Base-by-base conservation (phyloP, 768 basidiomycete genomes). In the Collybia sp. region DNA sequence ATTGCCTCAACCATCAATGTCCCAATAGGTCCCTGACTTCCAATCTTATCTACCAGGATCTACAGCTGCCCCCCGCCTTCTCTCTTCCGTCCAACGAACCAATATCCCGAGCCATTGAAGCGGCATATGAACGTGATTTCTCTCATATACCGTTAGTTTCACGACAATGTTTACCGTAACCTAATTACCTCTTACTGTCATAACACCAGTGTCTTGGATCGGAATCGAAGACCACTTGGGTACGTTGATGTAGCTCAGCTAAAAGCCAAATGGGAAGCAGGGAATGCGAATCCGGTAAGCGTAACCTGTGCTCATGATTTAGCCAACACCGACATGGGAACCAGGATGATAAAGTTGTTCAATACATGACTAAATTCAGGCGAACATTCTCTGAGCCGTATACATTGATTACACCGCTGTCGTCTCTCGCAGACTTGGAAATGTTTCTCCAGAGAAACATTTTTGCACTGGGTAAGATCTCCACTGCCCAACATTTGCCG, bases 41-140 rank as follows among this genome's bases (percentile, higher is more conserved):
- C 16, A 39, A 48, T 47, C 38, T 31, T 25, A 35, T 46, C 16
- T 43, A n/a, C n/a, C 52, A 85, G 83, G 86, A 88, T 63, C 72
- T 89, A 4, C 88, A 90, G 72, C 66, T 90, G 1, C 85, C 91
- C 0, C 93, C 93, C 8, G 93, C 93, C 0, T 94, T 94, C 62
- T 79, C 85, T 12, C 72, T 95, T 2, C 85, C 86, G 6, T 67
- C 74, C 10, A 73, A 75, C 47, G 90, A 90, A 57, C 73, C 79
- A 15, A 82, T 94, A 47, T 75, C 79, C 8, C 73, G 77, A 17
- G 93, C 89, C 1, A 79, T 95, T 20, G 90, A 91, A 54, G 76
- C 87, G 18, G 93, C 93, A 0, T 95, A 93, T 55, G 93, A 96
- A 53, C 82, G 92, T 30, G 93, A 96, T 60, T 96, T 94, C 66